A percentile compares a stretch with the other conserved stretches of the same genome.
These are phyloP conservation scores for Nephromyces sp. DNA, from an alignment of 169 alveolate genomes.

Conservation along the genomic window DNA sequence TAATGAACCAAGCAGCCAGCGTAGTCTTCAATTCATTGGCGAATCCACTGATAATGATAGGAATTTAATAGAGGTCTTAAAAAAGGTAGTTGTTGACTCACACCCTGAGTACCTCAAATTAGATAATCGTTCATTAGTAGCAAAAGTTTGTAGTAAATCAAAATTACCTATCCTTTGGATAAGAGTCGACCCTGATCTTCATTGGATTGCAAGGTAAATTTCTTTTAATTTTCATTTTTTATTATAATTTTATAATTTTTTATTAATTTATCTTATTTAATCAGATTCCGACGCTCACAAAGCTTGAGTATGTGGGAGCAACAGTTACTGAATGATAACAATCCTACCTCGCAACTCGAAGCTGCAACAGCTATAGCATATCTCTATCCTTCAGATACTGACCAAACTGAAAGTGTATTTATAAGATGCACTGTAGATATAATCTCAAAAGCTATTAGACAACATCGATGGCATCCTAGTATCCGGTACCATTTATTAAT, in stretches of 20 bases:
- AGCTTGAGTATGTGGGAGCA: slow-evolving; percentile 69
- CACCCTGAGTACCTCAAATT: slow-evolving; percentile 41
- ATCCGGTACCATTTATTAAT: background rate
- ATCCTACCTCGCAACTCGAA: slow-evolving; percentile 53
- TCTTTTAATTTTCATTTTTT: background rate
- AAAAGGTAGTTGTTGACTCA: slow-evolving; percentile 35
- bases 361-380: slow-evolving; percentile 44
- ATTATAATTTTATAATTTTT: background rate
- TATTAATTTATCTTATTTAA: background rate
- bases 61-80: slow-evolving; percentile 40
- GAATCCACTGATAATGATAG: slow-evolving; percentile 42
- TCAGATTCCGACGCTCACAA: slow-evolving; percentile 45
- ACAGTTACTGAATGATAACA: slow-evolving; percentile 62
- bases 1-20: background rate
- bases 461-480: slow-evolving; percentile 29
- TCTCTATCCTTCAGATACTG: background rate
- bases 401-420: background rate
- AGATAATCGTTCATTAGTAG: slow-evolving; percentile 68
- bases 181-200: slow-evolving; percentile 54
- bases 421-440: background rate
- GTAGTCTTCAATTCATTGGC: slow-evolving; percentile 36
- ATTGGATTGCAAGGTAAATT: slow-evolving; percentile 48
- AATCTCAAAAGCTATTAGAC: slow-evolving; percentile 5
- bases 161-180: slow-evolving; percentile 70
- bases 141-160: slow-evolving; percentile 62